These are phyloP conservation scores for Sporisorium reilianum DNA, from an alignment of 1,284 basidiomycete species.

Conservation along the genomic window DNA sequence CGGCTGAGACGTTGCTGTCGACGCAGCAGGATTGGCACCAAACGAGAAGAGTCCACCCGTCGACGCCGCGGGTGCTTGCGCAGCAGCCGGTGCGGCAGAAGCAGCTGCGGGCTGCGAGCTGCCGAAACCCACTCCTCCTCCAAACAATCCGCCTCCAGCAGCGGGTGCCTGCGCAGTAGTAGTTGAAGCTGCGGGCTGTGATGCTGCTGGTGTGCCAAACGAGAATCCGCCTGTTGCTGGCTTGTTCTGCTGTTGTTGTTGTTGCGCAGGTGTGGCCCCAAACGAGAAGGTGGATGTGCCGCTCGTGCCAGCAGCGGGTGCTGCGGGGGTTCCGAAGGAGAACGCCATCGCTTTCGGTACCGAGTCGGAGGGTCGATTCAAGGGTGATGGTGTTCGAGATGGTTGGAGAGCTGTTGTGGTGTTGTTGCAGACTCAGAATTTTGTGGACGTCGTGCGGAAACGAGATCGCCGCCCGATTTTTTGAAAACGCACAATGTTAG, in stretches of 20 bases:
- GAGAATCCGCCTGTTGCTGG: slow-evolving; percentile 51
- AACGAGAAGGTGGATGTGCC: slow-evolving; percentile 51
- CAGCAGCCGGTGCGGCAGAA: slow-evolving; percentile 20
- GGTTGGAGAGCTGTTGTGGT: slow-evolving; percentile 6
- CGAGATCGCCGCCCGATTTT: slow-evolving; percentile 8
- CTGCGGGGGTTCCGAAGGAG: slow-evolving; percentile 58
- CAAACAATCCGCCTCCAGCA: slow-evolving; percentile 35
- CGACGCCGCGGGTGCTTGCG: slow-evolving; percentile 27
- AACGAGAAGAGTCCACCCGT: slow-evolving; percentile 38
- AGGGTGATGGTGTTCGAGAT: background rate
- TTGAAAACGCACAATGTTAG: background rate
- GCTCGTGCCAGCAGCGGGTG: slow-evolving; percentile 34
- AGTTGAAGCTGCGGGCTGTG: slow-evolving; percentile 23
- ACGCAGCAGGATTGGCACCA: slow-evolving; percentile 30
- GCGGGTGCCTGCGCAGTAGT: slow-evolving; percentile 23
- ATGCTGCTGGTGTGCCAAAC: slow-evolving; percentile 44
- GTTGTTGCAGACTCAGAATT: background rate
- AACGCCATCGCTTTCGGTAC: slow-evolving; percentile 51
- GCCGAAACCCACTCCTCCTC: slow-evolving; percentile 25
- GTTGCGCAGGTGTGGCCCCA: slow-evolving; percentile 46
- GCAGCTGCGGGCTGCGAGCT: slow-evolving; percentile 27
- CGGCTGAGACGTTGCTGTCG: slow-evolving; percentile 19
- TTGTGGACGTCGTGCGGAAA: slow-evolving; percentile 8
- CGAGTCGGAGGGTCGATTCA: background rate
- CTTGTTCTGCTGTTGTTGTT: slow-evolving; percentile 55